A percentile compares a stretch with the other conserved stretches of the same genome.
Evolutionary conservation across 1,284 basidiomycete genomes (phyloP).

Genomic region (Naganishia albida): DNA sequence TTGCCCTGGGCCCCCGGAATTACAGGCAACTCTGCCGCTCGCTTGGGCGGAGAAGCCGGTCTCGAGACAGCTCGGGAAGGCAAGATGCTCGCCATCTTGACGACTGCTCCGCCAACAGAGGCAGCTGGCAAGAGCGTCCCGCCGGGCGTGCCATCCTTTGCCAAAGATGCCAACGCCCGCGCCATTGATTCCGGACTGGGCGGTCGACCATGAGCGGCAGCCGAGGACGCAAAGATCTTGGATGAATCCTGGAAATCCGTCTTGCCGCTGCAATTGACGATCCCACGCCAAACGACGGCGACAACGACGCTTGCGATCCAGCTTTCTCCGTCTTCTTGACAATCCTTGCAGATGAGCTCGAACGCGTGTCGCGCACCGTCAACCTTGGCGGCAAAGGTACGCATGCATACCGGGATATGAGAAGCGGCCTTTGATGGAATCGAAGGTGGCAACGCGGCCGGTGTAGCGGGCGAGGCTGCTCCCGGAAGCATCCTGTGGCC

Average conservation of each 20-base stretch:
- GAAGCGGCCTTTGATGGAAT: slow-evolving; percentile 41
- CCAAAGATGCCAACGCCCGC: slow-evolving; percentile 45
- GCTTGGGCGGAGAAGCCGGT: slow-evolving; percentile 49
- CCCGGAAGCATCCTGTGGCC: slow-evolving; percentile 37
- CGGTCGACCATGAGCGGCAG: slow-evolving; percentile 37
- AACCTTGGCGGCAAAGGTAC: slow-evolving; percentile 52
- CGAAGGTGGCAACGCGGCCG: slow-evolving; percentile 27
- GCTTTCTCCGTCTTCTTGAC: slow-evolving; percentile 53
- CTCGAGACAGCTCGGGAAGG: slow-evolving; percentile 43
- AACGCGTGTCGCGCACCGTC: slow-evolving; percentile 50
- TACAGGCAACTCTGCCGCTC: slow-evolving; percentile 25
- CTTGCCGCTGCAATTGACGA: slow-evolving; percentile 48
- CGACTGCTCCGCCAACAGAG: slow-evolving; percentile 32
- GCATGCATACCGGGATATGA: slow-evolving; percentile 48
- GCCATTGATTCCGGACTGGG: slow-evolving; percentile 48
- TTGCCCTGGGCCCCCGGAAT: slow-evolving; percentile 28
- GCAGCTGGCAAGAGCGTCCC: slow-evolving; percentile 21
- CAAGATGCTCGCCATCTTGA: slow-evolving; percentile 37
- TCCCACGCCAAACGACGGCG: slow-evolving; percentile 53
- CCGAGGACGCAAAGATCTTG: slow-evolving; percentile 10
- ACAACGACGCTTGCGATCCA: slow-evolving; percentile 54
- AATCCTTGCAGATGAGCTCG: slow-evolving; percentile 48
- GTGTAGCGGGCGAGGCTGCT: slow-evolving; percentile 26
- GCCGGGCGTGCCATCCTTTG: slow-evolving; percentile 39
- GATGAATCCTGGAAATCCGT: slow-evolving; percentile 34